Conservation (phyloP, 305 asterid genomes). For the Fraxinus paxiana region DNA sequence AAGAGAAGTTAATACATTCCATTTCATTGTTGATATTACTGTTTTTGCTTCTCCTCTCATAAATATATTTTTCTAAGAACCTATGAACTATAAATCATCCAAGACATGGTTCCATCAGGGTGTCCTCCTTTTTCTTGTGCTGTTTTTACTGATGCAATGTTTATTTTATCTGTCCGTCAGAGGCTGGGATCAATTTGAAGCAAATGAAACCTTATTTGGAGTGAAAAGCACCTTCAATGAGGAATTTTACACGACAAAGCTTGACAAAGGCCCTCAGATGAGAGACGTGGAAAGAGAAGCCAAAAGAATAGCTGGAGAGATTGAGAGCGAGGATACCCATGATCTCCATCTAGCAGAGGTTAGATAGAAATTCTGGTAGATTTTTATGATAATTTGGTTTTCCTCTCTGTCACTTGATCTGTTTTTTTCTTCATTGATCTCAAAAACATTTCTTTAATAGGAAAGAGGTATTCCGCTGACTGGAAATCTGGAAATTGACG, state of each 20-base stretch:
- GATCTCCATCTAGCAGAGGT: slow-evolving; percentile 99
- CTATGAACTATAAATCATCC: slow-evolving; percentile 10
- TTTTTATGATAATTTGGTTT: background rate
- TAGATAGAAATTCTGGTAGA: slow-evolving; percentile 11
- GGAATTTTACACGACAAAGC: slow-evolving; percentile 93
- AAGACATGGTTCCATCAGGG: slow-evolving; percentile 16
- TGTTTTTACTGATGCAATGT: slow-evolving; percentile 13
- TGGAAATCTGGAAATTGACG: slow-evolving; percentile 70
- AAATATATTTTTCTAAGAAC: background rate
- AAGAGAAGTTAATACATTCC: background rate
- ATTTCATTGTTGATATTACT: slow-evolving; percentile 3
- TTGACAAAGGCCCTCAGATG: slow-evolving; percentile 86
- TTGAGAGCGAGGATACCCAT: slow-evolving; percentile 87
- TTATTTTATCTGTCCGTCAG: slow-evolving; percentile 33
- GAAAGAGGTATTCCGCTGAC: slow-evolving; percentile 80
- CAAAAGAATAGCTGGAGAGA: slow-evolving; percentile 76
- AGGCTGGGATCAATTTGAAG: slow-evolving; percentile 97
- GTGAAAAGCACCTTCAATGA: slow-evolving; percentile 89
- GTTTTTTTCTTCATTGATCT: background rate
- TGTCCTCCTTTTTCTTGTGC: slow-evolving; percentile 1
- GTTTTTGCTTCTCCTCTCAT: background rate
- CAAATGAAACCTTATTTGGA: slow-evolving; percentile 81
- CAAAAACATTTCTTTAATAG: slow-evolving; percentile 37
- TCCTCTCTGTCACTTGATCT: background rate
- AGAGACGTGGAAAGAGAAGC: slow-evolving; percentile 88